phyloP scores from a whole-genome alignment of 2,329 filamentous ascomycete species.

The Fusarium torreyae region DNA sequence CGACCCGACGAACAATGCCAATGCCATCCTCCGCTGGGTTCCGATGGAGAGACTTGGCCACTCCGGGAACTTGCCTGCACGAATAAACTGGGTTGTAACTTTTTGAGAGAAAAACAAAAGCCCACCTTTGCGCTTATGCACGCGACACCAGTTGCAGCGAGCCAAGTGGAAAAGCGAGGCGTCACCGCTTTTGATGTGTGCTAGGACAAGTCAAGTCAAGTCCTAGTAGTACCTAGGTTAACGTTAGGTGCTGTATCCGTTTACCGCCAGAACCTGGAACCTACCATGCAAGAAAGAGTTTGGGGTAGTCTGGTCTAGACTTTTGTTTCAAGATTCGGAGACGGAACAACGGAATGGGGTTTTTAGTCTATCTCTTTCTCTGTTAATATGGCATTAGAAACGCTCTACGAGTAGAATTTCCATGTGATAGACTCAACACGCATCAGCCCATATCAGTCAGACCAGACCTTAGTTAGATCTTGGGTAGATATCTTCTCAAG shows the following conservation, averaged over 20 bases:
- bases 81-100: slow-evolving; percentile 15
- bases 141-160: slow-evolving; percentile 48
- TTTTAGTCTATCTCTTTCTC: neutral
- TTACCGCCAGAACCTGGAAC: slow-evolving; percentile 8
- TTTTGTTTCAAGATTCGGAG: neutral
- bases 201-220: neutral
- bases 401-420: neutral
- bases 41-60: slow-evolving; percentile 27
- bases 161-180: slow-evolving; percentile 38
- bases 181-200: slow-evolving; percentile 46
- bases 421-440: slow-evolving; percentile 11
- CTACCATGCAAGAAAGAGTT: neutral
- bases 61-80: slow-evolving; percentile 14
- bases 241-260: neutral
- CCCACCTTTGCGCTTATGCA: slow-evolving; percentile 48
- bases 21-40: slow-evolving; percentile 23
- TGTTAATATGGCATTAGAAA: neutral
- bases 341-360: neutral
- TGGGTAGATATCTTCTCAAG: neutral
- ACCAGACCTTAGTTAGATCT: slow-evolving; percentile 4
- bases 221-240: too few relatives aligned
- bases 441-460: slow-evolving; percentile 14
- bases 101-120: slow-evolving; percentile 20
- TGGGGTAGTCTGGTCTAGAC: slow-evolving; percentile 1
- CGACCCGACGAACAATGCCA: slow-evolving; percentile 28